phyloP scores from a whole-genome alignment of 179 eudicot species.

The Corrigiola litoralis region DNA sequence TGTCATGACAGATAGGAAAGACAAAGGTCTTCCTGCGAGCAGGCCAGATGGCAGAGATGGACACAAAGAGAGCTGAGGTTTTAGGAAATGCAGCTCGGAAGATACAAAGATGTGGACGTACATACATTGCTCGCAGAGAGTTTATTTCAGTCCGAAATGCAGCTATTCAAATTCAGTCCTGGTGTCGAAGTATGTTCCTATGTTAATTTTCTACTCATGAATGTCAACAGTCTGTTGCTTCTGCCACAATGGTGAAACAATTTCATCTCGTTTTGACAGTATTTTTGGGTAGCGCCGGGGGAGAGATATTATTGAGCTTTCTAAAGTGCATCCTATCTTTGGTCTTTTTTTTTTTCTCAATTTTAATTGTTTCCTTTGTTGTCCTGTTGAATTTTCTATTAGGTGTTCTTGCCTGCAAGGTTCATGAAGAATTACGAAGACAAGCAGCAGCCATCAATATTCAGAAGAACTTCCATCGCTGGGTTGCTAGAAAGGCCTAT shows the following conservation, averaged over 20 bases:
- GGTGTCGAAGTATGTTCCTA: constrained; percentile 70
- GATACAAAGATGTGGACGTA: constrained; percentile 84
- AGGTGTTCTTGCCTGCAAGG: constrained; percentile 79
- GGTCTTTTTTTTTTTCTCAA: not conserved
- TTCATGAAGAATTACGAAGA: constrained; percentile 64
- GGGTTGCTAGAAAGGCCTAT: constrained; percentile 55
- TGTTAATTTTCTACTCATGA: not conserved
- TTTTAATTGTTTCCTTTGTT: not conserved
- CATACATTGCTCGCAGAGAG: constrained; percentile 88
- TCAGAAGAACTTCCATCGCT: constrained; percentile 75
- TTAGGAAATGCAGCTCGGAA: constrained; percentile 84
- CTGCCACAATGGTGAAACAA: too few species aligned
- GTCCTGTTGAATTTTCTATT: constrained; percentile 12
- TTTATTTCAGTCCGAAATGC: constrained; percentile 65
- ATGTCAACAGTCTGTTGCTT: not conserved
- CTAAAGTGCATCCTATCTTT: too few species aligned
- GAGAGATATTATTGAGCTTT: too few species aligned
- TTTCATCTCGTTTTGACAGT: too few species aligned
- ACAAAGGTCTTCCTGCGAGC: constrained; percentile 95
- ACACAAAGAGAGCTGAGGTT: constrained; percentile 90
- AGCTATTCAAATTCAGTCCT: constrained; percentile 78
- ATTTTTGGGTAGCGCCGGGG: too few species aligned
- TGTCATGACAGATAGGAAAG: constrained; percentile 81
- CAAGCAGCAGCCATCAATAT: constrained; percentile 87
- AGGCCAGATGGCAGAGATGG: constrained; percentile 99